Percentiles rank a stretch among this genome's conserved stretches.
These are phyloP conservation scores for Gliomastix tumulicola DNA, from an alignment of 2,329 filamentous ascomycete species.

Conservation along the genomic window DNA sequence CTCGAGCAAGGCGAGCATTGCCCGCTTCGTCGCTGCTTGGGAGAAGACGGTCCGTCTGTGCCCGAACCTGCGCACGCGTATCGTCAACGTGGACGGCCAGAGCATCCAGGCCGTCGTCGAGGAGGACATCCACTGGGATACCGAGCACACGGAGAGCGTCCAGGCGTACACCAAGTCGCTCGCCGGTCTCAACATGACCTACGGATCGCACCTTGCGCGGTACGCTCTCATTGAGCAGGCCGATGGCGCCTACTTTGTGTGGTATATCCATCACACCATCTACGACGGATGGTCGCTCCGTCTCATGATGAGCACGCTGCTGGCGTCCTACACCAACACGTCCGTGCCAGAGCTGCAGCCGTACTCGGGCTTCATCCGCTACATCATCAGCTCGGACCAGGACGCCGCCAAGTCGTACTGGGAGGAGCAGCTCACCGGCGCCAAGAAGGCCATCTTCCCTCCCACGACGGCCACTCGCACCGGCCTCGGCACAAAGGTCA, in stretches of 20 bases:
- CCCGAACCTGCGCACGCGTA: constrained; percentile 10
- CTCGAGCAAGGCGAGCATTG: constrained; percentile 4
- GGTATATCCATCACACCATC: constrained; percentile 4
- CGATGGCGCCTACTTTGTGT: constrained; percentile 1
- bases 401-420: neutral
- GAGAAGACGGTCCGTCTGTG: constrained; percentile 7
- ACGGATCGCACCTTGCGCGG: constrained; percentile 1
- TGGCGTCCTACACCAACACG: neutral
- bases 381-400: constrained; percentile 22
- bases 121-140: constrained; percentile 3
- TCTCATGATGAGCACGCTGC: constrained; percentile 1
- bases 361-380: constrained; percentile 33
- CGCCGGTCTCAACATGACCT: constrained; percentile 2
- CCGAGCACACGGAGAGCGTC: neutral
- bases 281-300: constrained; percentile 2
- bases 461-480: neutral
- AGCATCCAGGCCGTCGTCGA: constrained; percentile 3
- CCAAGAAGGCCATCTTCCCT: constrained; percentile 1
- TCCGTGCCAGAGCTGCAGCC: neutral
- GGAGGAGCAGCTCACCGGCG: constrained; percentile 1
- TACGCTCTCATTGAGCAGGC: constrained; percentile 3
- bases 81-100: constrained; percentile 7
- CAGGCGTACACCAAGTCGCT: neutral
- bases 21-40: constrained; percentile 9
- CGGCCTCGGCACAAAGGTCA: neutral